These are phyloP conservation scores for Shiraia sp. DNA, from an alignment of 2,329 filamentous ascomycete species.

Conservation along the genomic window DNA sequence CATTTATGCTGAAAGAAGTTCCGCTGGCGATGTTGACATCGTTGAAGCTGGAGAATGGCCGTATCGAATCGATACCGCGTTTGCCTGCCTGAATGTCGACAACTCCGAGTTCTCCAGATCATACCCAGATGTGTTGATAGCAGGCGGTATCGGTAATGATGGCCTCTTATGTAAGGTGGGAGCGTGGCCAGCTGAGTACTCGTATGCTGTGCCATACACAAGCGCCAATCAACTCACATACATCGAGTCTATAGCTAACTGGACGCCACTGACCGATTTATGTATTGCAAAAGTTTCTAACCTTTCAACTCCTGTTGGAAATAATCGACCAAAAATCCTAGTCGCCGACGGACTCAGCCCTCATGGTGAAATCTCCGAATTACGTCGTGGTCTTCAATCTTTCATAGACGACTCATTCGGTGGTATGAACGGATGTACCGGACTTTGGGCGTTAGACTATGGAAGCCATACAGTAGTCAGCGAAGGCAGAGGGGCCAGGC, in stretches of 20 bases:
- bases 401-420: slow-evolving; percentile 33
- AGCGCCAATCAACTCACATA: slow-evolving; percentile 47
- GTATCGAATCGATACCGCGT: slow-evolving; percentile 78
- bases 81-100: slow-evolving; percentile 68
- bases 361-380: slow-evolving; percentile 49
- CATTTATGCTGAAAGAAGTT: slow-evolving; percentile 68
- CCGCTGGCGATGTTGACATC: slow-evolving; percentile 43
- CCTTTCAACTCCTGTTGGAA: slow-evolving; percentile 22
- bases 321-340: slow-evolving; percentile 36
- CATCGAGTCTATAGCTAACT: slow-evolving; percentile 67
- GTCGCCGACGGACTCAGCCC: slow-evolving; percentile 50
- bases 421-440: slow-evolving; percentile 38
- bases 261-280: slow-evolving; percentile 58
- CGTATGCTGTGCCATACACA: slow-evolving; percentile 61
- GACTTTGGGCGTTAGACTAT: slow-evolving; percentile 45
- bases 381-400: slow-evolving; percentile 49
- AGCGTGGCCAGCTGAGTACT: slow-evolving; percentile 36
- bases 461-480: slow-evolving; percentile 30
- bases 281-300: slow-evolving; percentile 34
- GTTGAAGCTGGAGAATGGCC: slow-evolving; percentile 60
- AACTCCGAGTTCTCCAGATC: slow-evolving; percentile 52
- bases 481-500: slow-evolving; percentile 26
- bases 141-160: slow-evolving; percentile 76
- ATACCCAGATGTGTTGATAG: slow-evolving; percentile 76
- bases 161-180: slow-evolving; percentile 76